Evolutionary conservation across 768 basidiomycete species (phyloP).

Genomic region (Saitozyma sp.): DNA sequence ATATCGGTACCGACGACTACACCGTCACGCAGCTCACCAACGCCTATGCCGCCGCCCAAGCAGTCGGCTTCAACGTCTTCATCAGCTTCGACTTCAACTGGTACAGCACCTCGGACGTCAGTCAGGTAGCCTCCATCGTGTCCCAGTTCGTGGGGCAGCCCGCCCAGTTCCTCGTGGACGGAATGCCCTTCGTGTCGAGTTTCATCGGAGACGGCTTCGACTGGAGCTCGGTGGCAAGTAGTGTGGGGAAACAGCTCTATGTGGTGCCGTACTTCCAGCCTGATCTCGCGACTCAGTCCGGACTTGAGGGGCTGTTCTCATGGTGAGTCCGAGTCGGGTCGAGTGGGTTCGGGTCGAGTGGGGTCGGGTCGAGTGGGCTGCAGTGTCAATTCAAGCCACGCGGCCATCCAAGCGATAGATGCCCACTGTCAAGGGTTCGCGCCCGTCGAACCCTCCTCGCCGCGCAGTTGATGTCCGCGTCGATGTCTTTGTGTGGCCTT

Average conservation of each 20-base stretch:
- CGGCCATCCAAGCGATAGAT: no score
- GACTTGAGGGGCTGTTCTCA: constrained; percentile 45
- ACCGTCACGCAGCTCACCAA: constrained; percentile 44
- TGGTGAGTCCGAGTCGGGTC: constrained; percentile 32
- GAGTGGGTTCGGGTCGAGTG: no score
- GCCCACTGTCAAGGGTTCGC: no score
- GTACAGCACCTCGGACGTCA: constrained; percentile 35
- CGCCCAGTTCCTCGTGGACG: constrained; percentile 42
- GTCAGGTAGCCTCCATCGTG: constrained; percentile 28
- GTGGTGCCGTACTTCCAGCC: constrained; percentile 49
- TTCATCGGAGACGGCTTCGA: constrained; percentile 52
- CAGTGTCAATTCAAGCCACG: no score
- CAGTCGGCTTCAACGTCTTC: constrained; percentile 44
- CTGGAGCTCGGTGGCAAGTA: constrained; percentile 27
- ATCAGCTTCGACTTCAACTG: constrained; percentile 54
- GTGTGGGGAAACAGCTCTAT: constrained; percentile 37
- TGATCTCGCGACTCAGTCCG: constrained; percentile 28
- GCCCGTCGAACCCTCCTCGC: no score
- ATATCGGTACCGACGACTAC: constrained; percentile 49
- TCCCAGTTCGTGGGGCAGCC: constrained; percentile 30
- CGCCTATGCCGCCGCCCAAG: constrained; percentile 43
- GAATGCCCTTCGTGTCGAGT: constrained; percentile 48
- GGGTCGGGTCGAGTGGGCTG: no score
- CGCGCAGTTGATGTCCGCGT: no score
- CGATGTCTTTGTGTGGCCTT: neutral